phyloP scores from a whole-genome alignment of 176 grass and related monocot genomes.

The Musa beccarii region DNA sequence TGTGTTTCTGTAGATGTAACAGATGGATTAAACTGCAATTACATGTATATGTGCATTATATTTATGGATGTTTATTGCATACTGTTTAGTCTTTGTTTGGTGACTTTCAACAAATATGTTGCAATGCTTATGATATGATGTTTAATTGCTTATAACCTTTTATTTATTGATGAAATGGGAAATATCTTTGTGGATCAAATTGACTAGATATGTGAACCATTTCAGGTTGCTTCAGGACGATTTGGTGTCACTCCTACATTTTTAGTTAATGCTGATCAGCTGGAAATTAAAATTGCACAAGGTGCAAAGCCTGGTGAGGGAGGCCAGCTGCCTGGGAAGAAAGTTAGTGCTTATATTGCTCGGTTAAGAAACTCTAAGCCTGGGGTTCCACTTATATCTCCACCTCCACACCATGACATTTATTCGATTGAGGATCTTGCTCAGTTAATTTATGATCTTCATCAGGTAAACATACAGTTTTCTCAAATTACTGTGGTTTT shows the following conservation, averaged over 20 bases:
- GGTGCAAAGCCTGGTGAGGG: slow-evolving; percentile 99
- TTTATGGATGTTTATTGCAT: background rate
- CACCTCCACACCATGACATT: slow-evolving; percentile 97
- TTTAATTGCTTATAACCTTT: background rate
- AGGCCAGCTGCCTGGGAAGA: slow-evolving; percentile 94
- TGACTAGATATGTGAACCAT: background rate
- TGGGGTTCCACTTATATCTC: slow-evolving; percentile 98
- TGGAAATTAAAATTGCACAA: slow-evolving; percentile 99
- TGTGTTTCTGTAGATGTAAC: too few relatives aligned
- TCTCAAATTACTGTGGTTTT: slow-evolving; percentile 9
- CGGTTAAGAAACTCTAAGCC: slow-evolving; percentile 94
- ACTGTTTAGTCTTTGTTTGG: background rate
- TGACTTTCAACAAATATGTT: background rate
- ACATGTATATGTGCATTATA: background rate
- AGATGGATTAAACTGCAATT: background rate
- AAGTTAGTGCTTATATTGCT: slow-evolving; percentile 99
- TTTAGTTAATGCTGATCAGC: slow-evolving; percentile 87
- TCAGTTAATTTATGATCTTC: slow-evolving; percentile 97
- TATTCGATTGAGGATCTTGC: slow-evolving; percentile 99
- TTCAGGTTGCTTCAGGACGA: slow-evolving; percentile 97
- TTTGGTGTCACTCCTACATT: slow-evolving; percentile 99
- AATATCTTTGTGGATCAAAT: background rate
- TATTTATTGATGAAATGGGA: background rate
- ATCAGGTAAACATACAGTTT: slow-evolving; percentile 61
- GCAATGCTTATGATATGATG: background rate